Conservation (phyloP, 768 basidiomycete species). For the Pisolithus tinctorius region DNA sequence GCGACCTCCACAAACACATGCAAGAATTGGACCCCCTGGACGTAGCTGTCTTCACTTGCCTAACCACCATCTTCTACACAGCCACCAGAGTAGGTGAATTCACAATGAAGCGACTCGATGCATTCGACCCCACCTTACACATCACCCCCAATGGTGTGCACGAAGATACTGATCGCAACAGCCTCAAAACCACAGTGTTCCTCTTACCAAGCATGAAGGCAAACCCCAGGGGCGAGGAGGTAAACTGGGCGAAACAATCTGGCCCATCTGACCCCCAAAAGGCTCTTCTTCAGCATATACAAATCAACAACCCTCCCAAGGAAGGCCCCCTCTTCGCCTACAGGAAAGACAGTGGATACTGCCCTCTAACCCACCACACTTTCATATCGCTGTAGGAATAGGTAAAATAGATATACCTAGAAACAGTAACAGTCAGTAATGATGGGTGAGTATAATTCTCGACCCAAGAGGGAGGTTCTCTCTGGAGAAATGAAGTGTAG, state of each 20-base stretch:
- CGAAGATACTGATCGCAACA: constrained; percentile 26
- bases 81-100: too few relatives aligned
- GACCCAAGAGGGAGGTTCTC: too few relatives aligned
- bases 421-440: too few relatives aligned
- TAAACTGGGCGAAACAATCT: not conserved
- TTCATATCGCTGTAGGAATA: constrained; percentile 9
- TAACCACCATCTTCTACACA: too few relatives aligned
- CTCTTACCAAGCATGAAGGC: constrained; percentile 27
- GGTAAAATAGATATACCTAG: too few relatives aligned
- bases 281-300: not conserved
- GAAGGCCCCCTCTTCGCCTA: too few relatives aligned
- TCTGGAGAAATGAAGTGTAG: too few relatives aligned
- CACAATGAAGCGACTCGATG: too few relatives aligned
- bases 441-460: too few relatives aligned
- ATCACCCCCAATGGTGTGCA: constrained; percentile 26
- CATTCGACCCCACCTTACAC: too few relatives aligned
- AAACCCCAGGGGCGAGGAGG: constrained; percentile 4
- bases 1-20: not conserved
- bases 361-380: constrained; percentile 19
- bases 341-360: not conserved
- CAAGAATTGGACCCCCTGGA: too few relatives aligned
- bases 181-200: constrained; percentile 18
- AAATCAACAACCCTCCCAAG: not conserved
- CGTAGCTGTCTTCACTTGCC: constrained; percentile 11
- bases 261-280: not conserved